A percentile compares a stretch with the other conserved stretches of the same genome.
Conservation (phyloP, 2,329 filamentous ascomycete genomes). For the Cryphonectria japonica region DNA sequence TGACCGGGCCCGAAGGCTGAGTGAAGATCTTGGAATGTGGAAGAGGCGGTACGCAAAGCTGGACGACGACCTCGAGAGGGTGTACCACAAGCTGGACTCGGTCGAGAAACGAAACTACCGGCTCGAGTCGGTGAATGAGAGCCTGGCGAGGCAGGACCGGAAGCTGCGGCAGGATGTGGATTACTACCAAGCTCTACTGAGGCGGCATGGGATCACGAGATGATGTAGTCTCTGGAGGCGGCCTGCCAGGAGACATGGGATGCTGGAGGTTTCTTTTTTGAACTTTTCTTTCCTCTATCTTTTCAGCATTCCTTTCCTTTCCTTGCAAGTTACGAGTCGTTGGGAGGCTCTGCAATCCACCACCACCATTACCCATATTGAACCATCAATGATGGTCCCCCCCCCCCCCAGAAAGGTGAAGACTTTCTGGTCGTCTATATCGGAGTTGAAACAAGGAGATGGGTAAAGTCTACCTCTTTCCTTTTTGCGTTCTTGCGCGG, state of each 20-base stretch:
- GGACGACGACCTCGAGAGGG: slow-evolving; percentile 30
- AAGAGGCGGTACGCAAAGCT: slow-evolving; percentile 31
- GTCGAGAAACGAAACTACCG: slow-evolving; percentile 35
- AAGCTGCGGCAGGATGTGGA: slow-evolving; percentile 26
- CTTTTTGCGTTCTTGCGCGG: background rate
- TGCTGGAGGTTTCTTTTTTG: background rate
- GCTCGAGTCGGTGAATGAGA: slow-evolving; percentile 30
- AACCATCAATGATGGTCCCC: background rate
- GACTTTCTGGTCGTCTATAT: background rate
- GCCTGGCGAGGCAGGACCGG: slow-evolving; percentile 18
- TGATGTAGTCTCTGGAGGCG: background rate
- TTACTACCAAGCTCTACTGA: slow-evolving; percentile 33
- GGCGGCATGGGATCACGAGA: slow-evolving; percentile 31
- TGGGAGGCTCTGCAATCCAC: background rate
- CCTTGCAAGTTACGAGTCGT: background rate
- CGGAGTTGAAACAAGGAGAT: background rate
- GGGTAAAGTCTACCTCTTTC: background rate
- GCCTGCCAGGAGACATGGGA: slow-evolving; percentile 3
- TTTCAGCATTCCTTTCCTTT: background rate
- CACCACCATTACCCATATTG: background rate
- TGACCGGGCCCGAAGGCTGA: slow-evolving; percentile 28
- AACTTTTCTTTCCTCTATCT: background rate
- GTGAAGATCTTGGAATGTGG: slow-evolving; percentile 35
- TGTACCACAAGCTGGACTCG: slow-evolving; percentile 34
- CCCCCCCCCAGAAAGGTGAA: background rate